Evolutionary conservation across 2,329 filamentous ascomycete species (phyloP).

Genomic region (Zasmidium angulare): DNA sequence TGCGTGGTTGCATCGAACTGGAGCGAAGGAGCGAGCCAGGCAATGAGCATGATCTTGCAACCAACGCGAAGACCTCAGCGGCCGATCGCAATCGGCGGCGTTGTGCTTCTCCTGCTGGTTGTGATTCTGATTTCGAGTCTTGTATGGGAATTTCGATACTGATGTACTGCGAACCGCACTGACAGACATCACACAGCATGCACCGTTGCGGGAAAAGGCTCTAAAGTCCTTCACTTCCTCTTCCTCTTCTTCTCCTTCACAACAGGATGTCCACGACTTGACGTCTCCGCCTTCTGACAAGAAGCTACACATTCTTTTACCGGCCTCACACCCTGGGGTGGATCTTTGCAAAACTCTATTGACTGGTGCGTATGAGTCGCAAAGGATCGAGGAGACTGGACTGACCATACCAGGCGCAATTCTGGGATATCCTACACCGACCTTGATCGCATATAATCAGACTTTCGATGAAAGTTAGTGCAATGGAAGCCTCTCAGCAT

Average conservation of each 20-base stretch:
- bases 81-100: not conserved
- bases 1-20: too few relatives aligned
- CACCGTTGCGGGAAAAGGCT: not conserved
- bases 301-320: slow-evolving; percentile 23
- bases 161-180: not conserved
- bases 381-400: not conserved
- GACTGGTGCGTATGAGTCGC: slow-evolving; percentile 5
- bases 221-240: too few relatives aligned
- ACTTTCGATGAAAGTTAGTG: slow-evolving; percentile 7
- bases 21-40: too few relatives aligned
- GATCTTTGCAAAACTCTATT: slow-evolving; percentile 25
- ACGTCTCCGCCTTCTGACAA: not conserved
- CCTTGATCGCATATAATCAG: slow-evolving; percentile 24
- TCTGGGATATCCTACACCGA: slow-evolving; percentile 22
- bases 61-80: not conserved
- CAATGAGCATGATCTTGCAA: not conserved
- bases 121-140: not conserved
- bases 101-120: not conserved
- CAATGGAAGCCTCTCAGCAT: too few relatives aligned
- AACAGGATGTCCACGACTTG: not conserved
- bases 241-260: not conserved
- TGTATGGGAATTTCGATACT: not conserved
- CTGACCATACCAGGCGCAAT: not conserved
- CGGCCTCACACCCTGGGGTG: slow-evolving; percentile 17
- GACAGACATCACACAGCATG: not conserved